Evolutionary conservation across 768 basidiomycete genomes (phyloP), one percentile per base, ranked within the genome.

Genomic region (Sporobolomyces phaffii): DNA sequence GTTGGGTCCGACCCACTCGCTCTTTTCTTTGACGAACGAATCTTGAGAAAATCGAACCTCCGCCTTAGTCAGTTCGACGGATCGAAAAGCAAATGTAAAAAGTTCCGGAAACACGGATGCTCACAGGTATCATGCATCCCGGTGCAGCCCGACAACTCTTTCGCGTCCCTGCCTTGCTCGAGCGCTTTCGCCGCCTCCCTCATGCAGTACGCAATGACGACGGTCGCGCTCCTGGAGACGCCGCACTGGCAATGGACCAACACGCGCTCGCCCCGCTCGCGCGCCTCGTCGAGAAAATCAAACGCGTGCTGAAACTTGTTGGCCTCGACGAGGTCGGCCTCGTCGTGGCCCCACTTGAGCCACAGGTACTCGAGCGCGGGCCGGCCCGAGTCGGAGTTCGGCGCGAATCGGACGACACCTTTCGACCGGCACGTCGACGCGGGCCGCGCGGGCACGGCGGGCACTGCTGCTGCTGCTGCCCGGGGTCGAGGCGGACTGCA

Each of bases 131-230:
- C 87, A 75, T 93, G 89, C 89, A 91, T 91, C 57, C 90, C 89
- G 7, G 72, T 66, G 18, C 73, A 67, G 69, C 64, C 64, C 18
- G 50, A 54, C 45, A 72, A 22, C 34, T 68, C 70, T 3, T 38
- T 28, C 36, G 56, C 60, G n/a, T 71, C 66, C 28, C 69, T 24
- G 5, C 66, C 69, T 10, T 69, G 60, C 56, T 68, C 88, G 45
- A 80, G 80, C 18, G 86, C 80, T 17, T 84, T 84, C 51, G 86
- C 85, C 33, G 91, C 89, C n/a, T 90, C 89, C 57, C 90, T 85
- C 91, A 94, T 94, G 69, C 92, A 89, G 62, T 92, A 83, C 41
- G 91, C 91, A 68, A 94, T 93, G 53, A 88, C 84, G 76, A 93
- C 79, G 2, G 91, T 93, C 22, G 91, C 91, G 13, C 89, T 91